Evolutionary conservation across 2,329 filamentous ascomycete genomes (phyloP).

Genomic region (Neonectria faginata): DNA sequence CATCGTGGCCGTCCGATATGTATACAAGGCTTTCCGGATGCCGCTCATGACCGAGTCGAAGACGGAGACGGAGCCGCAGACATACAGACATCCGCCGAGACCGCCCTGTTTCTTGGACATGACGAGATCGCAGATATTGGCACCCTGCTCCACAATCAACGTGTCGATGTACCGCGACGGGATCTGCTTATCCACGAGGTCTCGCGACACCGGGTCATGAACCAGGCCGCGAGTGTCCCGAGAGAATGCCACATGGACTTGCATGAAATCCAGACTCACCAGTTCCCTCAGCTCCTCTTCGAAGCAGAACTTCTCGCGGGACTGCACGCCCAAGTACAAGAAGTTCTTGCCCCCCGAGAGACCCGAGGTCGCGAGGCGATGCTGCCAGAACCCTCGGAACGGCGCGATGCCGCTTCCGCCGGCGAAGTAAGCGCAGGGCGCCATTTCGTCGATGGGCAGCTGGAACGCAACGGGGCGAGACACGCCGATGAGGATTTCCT

Average conservation of each 20-base stretch:
- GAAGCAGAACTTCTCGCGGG: constrained; percentile 57
- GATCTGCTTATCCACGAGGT: constrained; percentile 62
- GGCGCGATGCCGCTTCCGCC: constrained; percentile 66
- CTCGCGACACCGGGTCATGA: constrained; percentile 55
- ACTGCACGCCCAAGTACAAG: constrained; percentile 65
- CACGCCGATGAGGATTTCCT: constrained; percentile 64
- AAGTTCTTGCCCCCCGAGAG: constrained; percentile 58
- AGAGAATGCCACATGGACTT: constrained; percentile 65
- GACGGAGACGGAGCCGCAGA: constrained; percentile 47
- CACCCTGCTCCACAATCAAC: constrained; percentile 63
- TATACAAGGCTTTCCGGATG: constrained; percentile 67
- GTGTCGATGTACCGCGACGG: constrained; percentile 65
- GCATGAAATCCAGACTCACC: constrained; percentile 61
- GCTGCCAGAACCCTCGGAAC: constrained; percentile 66
- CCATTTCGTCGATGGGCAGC: constrained; percentile 61
- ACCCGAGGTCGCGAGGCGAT: constrained; percentile 50
- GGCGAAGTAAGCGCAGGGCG: constrained; percentile 65
- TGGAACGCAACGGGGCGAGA: constrained; percentile 65
- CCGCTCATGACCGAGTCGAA: constrained; percentile 66
- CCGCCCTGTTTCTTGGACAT: constrained; percentile 69
- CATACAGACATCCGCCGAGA: constrained; percentile 53
- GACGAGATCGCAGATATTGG: constrained; percentile 63
- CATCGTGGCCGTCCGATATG: constrained; percentile 63
- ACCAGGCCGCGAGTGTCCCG: constrained; percentile 60
- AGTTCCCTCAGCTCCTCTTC: constrained; percentile 37